phyloP scores from a whole-genome alignment of 169 alveolate genomes.

The Cryptosporidium ryanae region DNA sequence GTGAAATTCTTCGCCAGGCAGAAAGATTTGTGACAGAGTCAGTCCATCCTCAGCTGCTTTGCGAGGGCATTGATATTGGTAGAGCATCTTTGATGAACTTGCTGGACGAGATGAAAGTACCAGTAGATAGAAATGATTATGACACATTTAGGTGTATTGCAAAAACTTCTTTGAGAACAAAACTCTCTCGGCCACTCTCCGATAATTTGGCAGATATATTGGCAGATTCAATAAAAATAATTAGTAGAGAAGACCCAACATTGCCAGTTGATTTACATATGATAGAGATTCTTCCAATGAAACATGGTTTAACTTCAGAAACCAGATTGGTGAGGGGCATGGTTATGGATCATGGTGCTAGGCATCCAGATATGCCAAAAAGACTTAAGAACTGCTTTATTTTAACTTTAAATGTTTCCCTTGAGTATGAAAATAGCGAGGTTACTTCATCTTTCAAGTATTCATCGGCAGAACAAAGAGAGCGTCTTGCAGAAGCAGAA shows the following conservation, averaged over 20 bases:
- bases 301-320: constrained; percentile 95
- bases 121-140: constrained; percentile 84
- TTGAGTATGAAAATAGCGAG: constrained; percentile 99
- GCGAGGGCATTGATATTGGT: constrained; percentile 96
- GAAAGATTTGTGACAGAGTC: constrained; percentile 91
- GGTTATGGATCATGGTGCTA: constrained; percentile 98
- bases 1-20: constrained; percentile 91
- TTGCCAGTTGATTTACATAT: constrained; percentile 94
- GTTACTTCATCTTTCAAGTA: constrained; percentile 97
- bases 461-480: constrained; percentile 97
- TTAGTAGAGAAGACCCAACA: constrained; percentile 79
- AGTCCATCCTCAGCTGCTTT: constrained; percentile 96
- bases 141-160: constrained; percentile 93
- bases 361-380: constrained; percentile 99
- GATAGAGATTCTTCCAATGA: constrained; percentile 98
- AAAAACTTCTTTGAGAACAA: constrained; percentile 93
- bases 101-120: constrained; percentile 87
- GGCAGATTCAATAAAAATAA: constrained; percentile 92
- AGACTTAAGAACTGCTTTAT: constrained; percentile 94
- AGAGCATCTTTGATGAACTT: constrained; percentile 88
- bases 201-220: constrained; percentile 94
- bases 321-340: constrained; percentile 91
- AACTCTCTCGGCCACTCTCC: constrained; percentile 92
- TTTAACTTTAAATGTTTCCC: constrained; percentile 95
- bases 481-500: constrained; percentile 94